Evolutionary conservation across 805 yeast genomes (phyloP).

Genomic region (Candida andamanensis): DNA sequence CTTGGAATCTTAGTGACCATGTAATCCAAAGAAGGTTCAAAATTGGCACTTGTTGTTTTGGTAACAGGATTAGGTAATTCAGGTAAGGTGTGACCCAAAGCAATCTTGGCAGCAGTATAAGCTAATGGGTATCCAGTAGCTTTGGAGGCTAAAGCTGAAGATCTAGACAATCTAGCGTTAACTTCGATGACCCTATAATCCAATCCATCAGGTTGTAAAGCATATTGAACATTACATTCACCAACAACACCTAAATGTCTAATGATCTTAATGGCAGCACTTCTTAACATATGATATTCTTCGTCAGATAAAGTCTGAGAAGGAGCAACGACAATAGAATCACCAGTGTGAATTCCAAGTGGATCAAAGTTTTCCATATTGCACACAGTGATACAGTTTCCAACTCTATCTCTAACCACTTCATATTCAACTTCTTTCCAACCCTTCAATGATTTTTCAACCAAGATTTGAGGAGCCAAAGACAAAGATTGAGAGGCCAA

Average conservation of each 20-base stretch:
- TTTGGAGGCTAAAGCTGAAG: conserved; percentile 98
- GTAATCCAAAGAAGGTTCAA: conserved; percentile 96
- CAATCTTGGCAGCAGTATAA: conserved; percentile 96
- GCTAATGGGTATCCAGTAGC: conserved; percentile 99
- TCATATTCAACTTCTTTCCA: conserved; percentile 99
- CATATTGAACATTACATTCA: conserved; percentile 97
- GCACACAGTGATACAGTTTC: conserved; percentile 97
- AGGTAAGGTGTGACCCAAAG: conserved; percentile 88
- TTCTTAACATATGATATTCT: conserved; percentile 95
- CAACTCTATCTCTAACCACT: conserved; percentile 95
- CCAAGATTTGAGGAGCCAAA: conserved; percentile 89
- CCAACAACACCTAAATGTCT: conserved; percentile 98
- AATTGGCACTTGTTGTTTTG: conserved; percentile 89
- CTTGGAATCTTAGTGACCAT: conserved; percentile 97
- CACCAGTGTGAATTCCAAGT: conserved; percentile 97
- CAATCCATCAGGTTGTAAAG: conserved; percentile 91
- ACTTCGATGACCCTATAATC: conserved; percentile 98
- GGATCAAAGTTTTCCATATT: conserved; percentile 99
- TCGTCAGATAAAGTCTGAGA: conserved; percentile 96
- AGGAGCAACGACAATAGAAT: conserved; percentile 97
- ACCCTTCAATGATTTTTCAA: conserved; percentile 96
- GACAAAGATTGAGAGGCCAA: conserved; percentile 86
- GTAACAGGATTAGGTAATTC: conserved; percentile 95
- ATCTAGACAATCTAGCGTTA: conserved; percentile 94
- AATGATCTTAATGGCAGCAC: conserved; percentile 95